phyloP scores from a whole-genome alignment of 2,329 filamentous ascomycete genomes.

The Diaporthe ilicicola region DNA sequence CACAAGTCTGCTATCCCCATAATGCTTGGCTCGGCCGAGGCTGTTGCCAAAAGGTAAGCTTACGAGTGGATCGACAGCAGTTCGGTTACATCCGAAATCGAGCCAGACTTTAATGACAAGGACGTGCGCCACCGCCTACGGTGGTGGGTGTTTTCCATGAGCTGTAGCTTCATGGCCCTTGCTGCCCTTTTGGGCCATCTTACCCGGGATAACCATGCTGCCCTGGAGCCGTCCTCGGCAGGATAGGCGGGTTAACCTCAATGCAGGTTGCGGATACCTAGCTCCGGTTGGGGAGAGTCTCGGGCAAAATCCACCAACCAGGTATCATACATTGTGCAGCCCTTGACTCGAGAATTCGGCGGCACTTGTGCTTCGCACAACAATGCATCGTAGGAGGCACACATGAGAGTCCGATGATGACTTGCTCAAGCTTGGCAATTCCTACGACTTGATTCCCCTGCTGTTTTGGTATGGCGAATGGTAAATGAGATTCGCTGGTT shows the following conservation, averaged over 20 bases:
- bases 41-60: conserved; percentile 20
- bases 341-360: neutral
- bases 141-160: neutral
- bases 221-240: neutral
- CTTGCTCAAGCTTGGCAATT: too few relatives aligned
- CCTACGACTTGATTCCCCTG: too few relatives aligned
- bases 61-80: conserved; percentile 19
- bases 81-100: conserved; percentile 2
- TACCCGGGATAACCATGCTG: conserved; percentile 14
- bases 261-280: conserved; percentile 5
- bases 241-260: neutral
- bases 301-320: conserved; percentile 19
- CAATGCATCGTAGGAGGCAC: neutral
- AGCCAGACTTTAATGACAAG: neutral
- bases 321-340: neutral
- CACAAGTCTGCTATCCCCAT: neutral
- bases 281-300: neutral
- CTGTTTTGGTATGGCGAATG: too few relatives aligned
- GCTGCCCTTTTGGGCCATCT: too few relatives aligned
- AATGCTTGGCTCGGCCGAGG: conserved; percentile 1
- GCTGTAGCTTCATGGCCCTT: neutral
- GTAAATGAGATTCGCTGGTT: too few relatives aligned
- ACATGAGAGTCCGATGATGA: too few relatives aligned
- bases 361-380: neutral
- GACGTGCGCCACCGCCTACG: neutral